Evolutionary conservation across 306 rosid genomes (phyloP), one percentile per base, ranked within the genome.

Genomic region (Dryas drummondii): DNA sequence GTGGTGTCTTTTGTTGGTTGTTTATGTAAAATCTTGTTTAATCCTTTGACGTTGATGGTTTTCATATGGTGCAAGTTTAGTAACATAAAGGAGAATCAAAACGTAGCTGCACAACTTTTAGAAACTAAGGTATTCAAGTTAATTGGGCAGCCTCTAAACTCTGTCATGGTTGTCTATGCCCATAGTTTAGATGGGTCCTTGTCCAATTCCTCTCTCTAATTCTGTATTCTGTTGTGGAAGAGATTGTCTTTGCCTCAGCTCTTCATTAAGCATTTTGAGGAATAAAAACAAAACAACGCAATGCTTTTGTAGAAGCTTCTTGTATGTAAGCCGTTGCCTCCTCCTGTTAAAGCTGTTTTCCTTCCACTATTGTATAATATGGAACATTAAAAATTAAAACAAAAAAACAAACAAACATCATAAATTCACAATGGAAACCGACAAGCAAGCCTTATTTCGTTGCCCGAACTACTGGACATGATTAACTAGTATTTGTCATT

Each of bases 321-420:
- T 74, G 81, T 41, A 94, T 54, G 80, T 94, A 89, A 14, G 82
- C 74, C 71, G 57, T 78, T 64, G 99, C 97, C 65, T 87, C 97
- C 58, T 50, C 88, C 77, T 85, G 90, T 0, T 96, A 86, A 57
- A 94, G 84, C 62, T 83, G 92, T 65, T 81, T 75, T 79, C 97
- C 97, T 82, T 82, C 97, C 7, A 86, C 68, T 61, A 94, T 68
- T 42, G 87, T 77, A 69, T 84, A 32, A 32, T 32, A 32, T 32
- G 37, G 37, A 32, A 32, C 37, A 32, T 32, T 22, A 22, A 22
- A 22, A 22, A 22, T 22, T 22, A 22, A 32, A 32, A 32, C 3
- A 2, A 32, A 32, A 1, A 32, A 32, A 32, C 3, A 32, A 32
- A 32, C 0, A 32, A 32, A 32, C 22, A 22, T 32, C 37, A 32